Evolutionary conservation across 2,329 filamentous ascomycete species (phyloP).

Genomic region (Rhexocercosporidium sp.): DNA sequence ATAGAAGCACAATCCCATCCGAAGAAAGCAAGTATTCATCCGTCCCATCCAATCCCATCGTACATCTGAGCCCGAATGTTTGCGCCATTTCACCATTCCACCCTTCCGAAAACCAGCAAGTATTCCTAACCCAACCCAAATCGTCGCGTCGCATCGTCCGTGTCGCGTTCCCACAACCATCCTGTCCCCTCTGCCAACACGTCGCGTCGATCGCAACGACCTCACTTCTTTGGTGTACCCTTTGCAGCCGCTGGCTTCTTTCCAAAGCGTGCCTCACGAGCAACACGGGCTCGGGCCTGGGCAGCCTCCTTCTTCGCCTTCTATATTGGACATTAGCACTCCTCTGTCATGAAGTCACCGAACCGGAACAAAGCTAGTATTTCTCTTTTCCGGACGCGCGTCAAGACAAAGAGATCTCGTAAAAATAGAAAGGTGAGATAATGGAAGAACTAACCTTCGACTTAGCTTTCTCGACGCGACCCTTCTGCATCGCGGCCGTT

Average conservation of each 20-base stretch:
- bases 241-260: slow-evolving; percentile 22
- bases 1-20: slow-evolving; percentile 3
- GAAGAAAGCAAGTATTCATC: neutral
- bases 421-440: neutral
- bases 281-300: slow-evolving; percentile 22
- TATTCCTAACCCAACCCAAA: neutral
- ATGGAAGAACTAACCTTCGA: slow-evolving; percentile 6
- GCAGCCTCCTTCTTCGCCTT: slow-evolving; percentile 27
- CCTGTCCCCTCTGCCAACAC: neutral
- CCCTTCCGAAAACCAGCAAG: slow-evolving; percentile 4
- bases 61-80: slow-evolving; percentile 7
- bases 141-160: slow-evolving; percentile 1
- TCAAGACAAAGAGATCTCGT: neutral
- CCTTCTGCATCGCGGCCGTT: slow-evolving; percentile 24
- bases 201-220: slow-evolving; percentile 7
- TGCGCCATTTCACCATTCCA: slow-evolving; percentile 3
- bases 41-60: neutral
- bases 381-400: neutral
- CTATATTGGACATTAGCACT: slow-evolving; percentile 6
- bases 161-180: slow-evolving; percentile 5
- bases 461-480: slow-evolving; percentile 26
- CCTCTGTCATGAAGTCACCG: neutral
- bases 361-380: neutral
- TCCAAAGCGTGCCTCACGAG: slow-evolving; percentile 23
- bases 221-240: slow-evolving; percentile 25